phyloP scores from a whole-genome alignment of 345 rosid species.

The Dimocarpus longan region DNA sequence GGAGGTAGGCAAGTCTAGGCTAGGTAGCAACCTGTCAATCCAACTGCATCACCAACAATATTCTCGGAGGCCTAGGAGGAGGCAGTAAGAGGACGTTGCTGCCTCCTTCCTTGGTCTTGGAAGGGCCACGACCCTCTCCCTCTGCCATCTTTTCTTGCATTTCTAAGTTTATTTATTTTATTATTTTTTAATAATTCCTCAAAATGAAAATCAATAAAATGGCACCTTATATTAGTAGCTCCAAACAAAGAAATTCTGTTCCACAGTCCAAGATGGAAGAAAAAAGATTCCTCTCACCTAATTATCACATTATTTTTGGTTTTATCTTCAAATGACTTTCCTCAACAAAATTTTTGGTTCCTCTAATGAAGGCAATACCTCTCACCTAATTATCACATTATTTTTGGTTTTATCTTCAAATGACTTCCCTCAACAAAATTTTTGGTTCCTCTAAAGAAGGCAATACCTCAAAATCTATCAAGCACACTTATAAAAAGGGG shows the following conservation, averaged over 20 bases:
- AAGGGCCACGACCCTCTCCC: not conserved
- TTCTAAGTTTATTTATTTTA: too few relatives aligned
- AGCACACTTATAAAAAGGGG: not conserved
- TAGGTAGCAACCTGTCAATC: not conserved
- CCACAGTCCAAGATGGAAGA: not conserved
- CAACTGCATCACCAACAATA: not conserved
- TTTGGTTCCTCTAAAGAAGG: not conserved
- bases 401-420: too few relatives aligned
- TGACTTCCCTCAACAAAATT: too few relatives aligned
- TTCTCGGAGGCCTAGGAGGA: not conserved
- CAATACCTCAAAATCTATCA: not conserved
- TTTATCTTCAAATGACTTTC: not conserved
- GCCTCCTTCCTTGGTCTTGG: not conserved
- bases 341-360: not conserved
- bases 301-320: not conserved
- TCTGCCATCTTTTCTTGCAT: not conserved
- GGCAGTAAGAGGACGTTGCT: not conserved
- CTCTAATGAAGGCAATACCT: not conserved
- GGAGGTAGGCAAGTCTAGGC: not conserved
- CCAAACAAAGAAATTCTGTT: not conserved
- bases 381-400: too few relatives aligned
- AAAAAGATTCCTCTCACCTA: not conserved
- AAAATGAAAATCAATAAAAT: not conserved
- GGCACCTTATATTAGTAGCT: not conserved
- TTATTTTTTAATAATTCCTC: not conserved